These are phyloP conservation scores for Podaxis sp. DNA, from an alignment of 768 basidiomycete species.

Conservation along the genomic window DNA sequence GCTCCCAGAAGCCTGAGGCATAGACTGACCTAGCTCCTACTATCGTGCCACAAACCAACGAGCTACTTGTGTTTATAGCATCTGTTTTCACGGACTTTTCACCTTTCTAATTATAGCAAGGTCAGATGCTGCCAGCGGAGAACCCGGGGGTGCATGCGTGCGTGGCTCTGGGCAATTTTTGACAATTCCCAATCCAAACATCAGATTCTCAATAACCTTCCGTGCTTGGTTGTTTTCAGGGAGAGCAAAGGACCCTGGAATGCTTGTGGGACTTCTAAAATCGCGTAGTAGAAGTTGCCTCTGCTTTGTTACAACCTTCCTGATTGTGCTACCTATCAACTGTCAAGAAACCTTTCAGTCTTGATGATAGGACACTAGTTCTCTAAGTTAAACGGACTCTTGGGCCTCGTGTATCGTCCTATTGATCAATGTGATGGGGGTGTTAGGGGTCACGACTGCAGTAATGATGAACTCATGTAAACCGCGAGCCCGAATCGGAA, in stretches of 20 bases:
- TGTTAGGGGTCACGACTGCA: neutral
- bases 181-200: neutral
- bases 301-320: neutral
- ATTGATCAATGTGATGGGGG: neutral
- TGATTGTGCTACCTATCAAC: neutral
- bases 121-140: neutral
- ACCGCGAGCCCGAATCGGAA: slow-evolving; percentile 9
- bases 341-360: neutral
- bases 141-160: neutral
- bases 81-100: neutral
- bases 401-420: neutral
- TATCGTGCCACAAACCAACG: neutral
- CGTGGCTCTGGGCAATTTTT: neutral
- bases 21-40: neutral
- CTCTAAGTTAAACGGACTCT: neutral
- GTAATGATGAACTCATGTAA: neutral
- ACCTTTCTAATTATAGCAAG: neutral
- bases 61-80: neutral
- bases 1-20: neutral
- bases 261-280: neutral
- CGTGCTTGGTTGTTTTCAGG: neutral
- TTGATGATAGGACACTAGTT: neutral
- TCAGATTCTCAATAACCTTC: neutral
- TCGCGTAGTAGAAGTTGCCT: neutral
- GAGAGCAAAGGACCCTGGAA: neutral